Conservation (phyloP, 108 stramenopile species). For the Nannochloropsis granulata region DNA sequence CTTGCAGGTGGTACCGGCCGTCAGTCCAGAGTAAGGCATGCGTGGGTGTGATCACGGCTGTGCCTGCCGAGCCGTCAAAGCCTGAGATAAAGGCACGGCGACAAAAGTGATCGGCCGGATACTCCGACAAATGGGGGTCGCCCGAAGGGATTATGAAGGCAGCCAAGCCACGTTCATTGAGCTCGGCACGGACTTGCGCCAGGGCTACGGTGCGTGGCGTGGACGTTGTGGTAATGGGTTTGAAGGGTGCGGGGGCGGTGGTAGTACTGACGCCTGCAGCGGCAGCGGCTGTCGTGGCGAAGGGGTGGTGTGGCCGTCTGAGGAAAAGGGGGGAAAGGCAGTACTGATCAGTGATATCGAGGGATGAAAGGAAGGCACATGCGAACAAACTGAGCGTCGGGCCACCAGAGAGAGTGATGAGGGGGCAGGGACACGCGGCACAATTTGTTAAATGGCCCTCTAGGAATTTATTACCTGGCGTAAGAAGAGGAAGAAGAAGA, state of each 20-base stretch:
- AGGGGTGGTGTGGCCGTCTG: neutral
- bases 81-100: slow-evolving; percentile 67
- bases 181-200: neutral
- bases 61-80: slow-evolving; percentile 88
- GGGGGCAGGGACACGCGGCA: no score
- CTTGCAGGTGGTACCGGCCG: slow-evolving; percentile 88
- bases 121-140: slow-evolving; percentile 62
- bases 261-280: neutral
- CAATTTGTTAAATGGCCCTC: no score
- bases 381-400: no score
- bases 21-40: slow-evolving; percentile 78
- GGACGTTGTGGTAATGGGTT: neutral
- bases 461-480: no score
- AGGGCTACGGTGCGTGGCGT: neutral
- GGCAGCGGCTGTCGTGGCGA: neutral
- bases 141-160: slow-evolving; percentile 36
- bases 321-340: neutral
- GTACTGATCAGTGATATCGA: no score
- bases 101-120: slow-evolving; percentile 72
- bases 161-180: slow-evolving; percentile 13
- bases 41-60: slow-evolving; percentile 58
- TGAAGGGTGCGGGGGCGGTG: neutral
- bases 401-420: no score
- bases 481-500: no score
- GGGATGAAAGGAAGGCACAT: no score